Percentiles rank a stretch among this genome's conserved stretches.
Conservation (phyloP, 1,284 basidiomycete genomes). For the Fomitopsis pinicola region DNA sequence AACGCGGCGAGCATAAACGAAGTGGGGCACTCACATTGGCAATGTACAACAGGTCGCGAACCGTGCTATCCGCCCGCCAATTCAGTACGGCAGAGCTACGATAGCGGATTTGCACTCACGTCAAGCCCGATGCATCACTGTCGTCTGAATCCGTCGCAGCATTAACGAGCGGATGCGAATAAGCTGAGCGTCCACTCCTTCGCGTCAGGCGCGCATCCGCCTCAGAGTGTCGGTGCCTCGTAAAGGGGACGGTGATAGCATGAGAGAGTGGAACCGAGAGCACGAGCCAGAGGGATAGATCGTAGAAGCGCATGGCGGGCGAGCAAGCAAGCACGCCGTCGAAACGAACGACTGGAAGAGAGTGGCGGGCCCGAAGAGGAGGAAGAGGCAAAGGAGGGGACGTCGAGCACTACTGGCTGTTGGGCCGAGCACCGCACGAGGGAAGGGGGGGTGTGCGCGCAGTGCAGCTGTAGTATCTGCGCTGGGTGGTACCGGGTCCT, state of each 20-base stretch:
- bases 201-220: constrained; percentile 11
- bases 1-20: background rate
- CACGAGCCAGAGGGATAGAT: constrained; percentile 20
- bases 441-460: background rate
- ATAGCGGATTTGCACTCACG: constrained; percentile 20
- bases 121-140: constrained; percentile 25
- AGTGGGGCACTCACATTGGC: constrained; percentile 51
- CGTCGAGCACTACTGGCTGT: constrained; percentile 4
- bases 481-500: background rate
- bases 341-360: constrained; percentile 22
- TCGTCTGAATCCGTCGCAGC: constrained; percentile 16
- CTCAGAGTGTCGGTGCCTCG: constrained; percentile 16
- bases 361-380: constrained; percentile 12
- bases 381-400: constrained; percentile 8
- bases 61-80: constrained; percentile 40
- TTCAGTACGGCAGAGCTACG: background rate
- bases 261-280: constrained; percentile 23
- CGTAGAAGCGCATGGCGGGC: constrained; percentile 22
- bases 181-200: constrained; percentile 18
- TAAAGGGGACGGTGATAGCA: constrained; percentile 28
- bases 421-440: constrained; percentile 4
- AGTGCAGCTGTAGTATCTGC: background rate
- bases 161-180: constrained; percentile 20
- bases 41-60: constrained; percentile 72
- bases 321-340: constrained; percentile 6